Percentiles rank a stretch among this genome's conserved stretches.
These are phyloP conservation scores for Suhomyces taliae DNA, from an alignment of 1,139 yeast species.

Conservation along the genomic window DNA sequence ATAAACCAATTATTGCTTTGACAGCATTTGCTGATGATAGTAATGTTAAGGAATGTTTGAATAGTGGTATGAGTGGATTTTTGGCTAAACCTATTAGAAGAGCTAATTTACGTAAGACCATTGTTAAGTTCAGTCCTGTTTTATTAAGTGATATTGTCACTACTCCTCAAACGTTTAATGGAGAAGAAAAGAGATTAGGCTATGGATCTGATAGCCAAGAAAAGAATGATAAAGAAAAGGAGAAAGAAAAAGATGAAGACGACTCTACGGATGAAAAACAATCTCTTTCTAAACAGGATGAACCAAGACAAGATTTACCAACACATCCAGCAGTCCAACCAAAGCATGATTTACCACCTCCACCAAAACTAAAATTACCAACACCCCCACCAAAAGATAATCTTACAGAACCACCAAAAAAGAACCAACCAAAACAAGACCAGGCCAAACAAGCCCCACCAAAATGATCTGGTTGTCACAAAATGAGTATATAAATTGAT, in stretches of 20 bases:
- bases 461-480: no score
- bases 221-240: not conserved
- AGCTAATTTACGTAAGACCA: conserved; percentile 56
- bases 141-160: conserved; percentile 26
- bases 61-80: conserved; percentile 86
- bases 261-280: not conserved
- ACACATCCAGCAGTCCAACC: no score
- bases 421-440: no score
- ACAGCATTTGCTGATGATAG: conserved; percentile 94
- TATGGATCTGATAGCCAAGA: conserved; percentile 1
- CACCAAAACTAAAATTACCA: no score
- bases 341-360: no score
- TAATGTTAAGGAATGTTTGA: conserved; percentile 73
- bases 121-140: conserved; percentile 44
- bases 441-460: no score
- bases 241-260: not conserved
- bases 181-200: conserved; percentile 18
- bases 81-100: conserved; percentile 85
- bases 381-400: no score
- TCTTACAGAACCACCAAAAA: no score
- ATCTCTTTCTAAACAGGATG: no score
- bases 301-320: no score
- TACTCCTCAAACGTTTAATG: conserved; percentile 23
- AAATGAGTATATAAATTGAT: no score
- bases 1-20: conserved; percentile 82